phyloP scores from a whole-genome alignment of 768 basidiomycete genomes.

The Termitomyces sp. region DNA sequence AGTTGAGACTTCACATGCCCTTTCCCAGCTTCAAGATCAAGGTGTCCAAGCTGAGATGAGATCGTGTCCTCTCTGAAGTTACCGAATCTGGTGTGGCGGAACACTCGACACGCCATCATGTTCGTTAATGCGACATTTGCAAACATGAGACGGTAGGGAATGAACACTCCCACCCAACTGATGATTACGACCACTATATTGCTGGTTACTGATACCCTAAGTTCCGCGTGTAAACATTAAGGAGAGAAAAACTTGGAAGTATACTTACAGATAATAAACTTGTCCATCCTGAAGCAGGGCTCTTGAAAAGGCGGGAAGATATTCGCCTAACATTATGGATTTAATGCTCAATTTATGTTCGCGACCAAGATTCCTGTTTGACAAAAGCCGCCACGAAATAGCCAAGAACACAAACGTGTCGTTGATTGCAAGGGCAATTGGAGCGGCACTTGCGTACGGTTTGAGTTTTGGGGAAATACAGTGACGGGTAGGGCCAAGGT shows the following conservation, averaged over 20 bases:
- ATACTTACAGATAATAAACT: constrained; percentile 33
- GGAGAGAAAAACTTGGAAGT: no score
- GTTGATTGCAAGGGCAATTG: constrained; percentile 24
- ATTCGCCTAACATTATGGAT: constrained; percentile 21
- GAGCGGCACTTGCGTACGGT: constrained; percentile 23
- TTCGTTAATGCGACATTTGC: constrained; percentile 12
- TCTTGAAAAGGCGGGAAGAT: constrained; percentile 24
- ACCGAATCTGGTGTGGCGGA: constrained; percentile 16
- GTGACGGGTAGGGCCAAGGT: constrained; percentile 31
- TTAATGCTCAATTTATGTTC: constrained; percentile 15
- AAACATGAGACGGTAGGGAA: constrained; percentile 14
- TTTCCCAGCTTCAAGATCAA: constrained; percentile 1
- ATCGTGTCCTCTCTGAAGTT: constrained; percentile 10
- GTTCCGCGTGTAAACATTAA: neutral
- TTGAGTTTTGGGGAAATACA: constrained; percentile 28
- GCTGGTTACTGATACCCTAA: constrained; percentile 15
- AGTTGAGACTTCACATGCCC: neutral
- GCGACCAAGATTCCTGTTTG: constrained; percentile 1
- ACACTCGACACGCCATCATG: constrained; percentile 18
- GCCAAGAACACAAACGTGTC: no score
- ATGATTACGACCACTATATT: constrained; percentile 10
- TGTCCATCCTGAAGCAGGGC: constrained; percentile 30
- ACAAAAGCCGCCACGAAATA: constrained; percentile 6
- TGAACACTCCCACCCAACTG: neutral
- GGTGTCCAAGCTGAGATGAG: constrained; percentile 5